Conservation (phyloP, 495 filamentous ascomycete genomes). For the Penicillium herquei region DNA sequence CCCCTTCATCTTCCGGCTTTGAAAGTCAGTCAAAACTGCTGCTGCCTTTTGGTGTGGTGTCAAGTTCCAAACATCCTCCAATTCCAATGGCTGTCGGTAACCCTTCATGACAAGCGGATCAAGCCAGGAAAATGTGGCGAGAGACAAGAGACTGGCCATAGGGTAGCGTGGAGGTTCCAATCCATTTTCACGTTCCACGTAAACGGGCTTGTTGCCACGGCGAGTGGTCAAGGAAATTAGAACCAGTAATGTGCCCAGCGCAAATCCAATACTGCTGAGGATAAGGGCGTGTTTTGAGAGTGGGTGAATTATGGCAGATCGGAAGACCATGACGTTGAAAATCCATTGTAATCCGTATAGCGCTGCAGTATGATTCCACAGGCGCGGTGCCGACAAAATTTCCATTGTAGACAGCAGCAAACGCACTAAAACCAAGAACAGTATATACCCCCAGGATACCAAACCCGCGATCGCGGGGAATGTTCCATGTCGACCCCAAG, state of each 20-base stretch:
- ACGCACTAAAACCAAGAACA: slow-evolving; percentile 70
- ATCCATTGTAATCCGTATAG: slow-evolving; percentile 87
- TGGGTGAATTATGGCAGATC: slow-evolving; percentile 82
- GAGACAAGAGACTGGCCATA: slow-evolving; percentile 80
- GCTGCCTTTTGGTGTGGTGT: slow-evolving; percentile 84
- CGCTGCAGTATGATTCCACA: slow-evolving; percentile 91
- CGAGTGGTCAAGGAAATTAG: slow-evolving; percentile 75
- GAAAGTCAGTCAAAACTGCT: slow-evolving; percentile 73
- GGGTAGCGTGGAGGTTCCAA: slow-evolving; percentile 84
- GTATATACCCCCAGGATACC: slow-evolving; percentile 76
- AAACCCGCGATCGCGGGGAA: slow-evolving; percentile 65
- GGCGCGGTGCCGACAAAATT: slow-evolving; percentile 59
- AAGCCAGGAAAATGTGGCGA: slow-evolving; percentile 88
- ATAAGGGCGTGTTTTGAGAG: slow-evolving; percentile 50
- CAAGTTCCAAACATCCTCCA: slow-evolving; percentile 89
- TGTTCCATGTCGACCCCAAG: slow-evolving; percentile 54
- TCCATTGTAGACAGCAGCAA: slow-evolving; percentile 68
- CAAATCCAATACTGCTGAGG: slow-evolving; percentile 68
- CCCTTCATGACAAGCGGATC: slow-evolving; percentile 86
- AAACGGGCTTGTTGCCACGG: slow-evolving; percentile 86
- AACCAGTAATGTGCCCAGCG: slow-evolving; percentile 69
- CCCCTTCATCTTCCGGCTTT: slow-evolving; percentile 81
- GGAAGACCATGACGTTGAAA: slow-evolving; percentile 71
- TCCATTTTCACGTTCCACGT: slow-evolving; percentile 81
- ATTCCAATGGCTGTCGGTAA: slow-evolving; percentile 80